Evolutionary conservation across 306 rosid genomes (phyloP), one percentile per base, ranked within the genome.

Genomic region (Macrotyloma uniflorum): DNA sequence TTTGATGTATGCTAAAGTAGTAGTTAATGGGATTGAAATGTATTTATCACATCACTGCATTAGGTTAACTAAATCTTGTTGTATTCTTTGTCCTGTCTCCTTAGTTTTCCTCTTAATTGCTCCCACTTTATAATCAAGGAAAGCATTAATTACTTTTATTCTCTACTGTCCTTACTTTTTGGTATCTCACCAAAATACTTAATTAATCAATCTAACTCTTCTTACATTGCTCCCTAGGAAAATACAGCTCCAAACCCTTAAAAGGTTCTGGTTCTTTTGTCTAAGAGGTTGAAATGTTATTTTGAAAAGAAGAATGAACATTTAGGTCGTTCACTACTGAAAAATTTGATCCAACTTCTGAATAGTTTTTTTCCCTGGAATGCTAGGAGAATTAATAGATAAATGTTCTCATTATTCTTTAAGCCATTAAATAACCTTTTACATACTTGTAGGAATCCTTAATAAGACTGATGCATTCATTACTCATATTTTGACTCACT

Each of bases 101-200:
- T 22, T 58, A 13, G 46, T 38, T 75, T 75, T 36, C 61, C 76
- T 75, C 32, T 58, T 43, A 20, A 20, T 45, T 65, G 8, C 38
- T 3, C 65, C 10, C 7, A 10, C 65, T 26, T 1, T 26, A 26
- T 24, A 10, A 59, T 59, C 10, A 15, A 28, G 38, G 38, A 7
- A 58, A 24, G 65, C 18, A 26, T 12, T 58, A 24, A 18, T 24
- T 12, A 13, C 36, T 26, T 58, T 23, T 26, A 40, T 58, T 26
- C 59, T 19, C 16, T 22, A 1, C 62, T 54, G 11, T 54, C 32
- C 16, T 54, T 53, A 20, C 30, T 8, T 22, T 8, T 11, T 54
- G 10, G 14, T 49, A 53, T 53, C 58, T 51, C 12, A 19, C 4
- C 26, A 19, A 10, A 51, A 51, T 22, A 20, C 14, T 0, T 20